Percentiles rank a stretch among this genome's conserved stretches.
Conservation (phyloP, 2,329 filamentous ascomycete genomes). For the Talaromyces sp. region DNA sequence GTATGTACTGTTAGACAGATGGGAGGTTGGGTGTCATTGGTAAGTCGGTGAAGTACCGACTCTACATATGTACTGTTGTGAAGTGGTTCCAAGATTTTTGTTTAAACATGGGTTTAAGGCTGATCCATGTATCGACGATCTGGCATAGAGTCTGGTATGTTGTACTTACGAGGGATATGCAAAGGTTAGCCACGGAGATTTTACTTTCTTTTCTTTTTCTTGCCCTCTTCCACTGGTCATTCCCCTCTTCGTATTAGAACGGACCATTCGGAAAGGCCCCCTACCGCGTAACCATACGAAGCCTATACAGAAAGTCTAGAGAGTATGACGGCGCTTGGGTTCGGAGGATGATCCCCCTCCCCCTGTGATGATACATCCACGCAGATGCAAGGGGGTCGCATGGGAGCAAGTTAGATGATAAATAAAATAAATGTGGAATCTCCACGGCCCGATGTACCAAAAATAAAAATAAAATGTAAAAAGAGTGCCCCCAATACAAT, state of each 20-base stretch:
- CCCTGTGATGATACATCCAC: constrained; percentile 25
- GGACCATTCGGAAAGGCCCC: constrained; percentile 27
- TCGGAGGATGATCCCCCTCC: constrained; percentile 7
- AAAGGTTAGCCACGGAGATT: constrained; percentile 12
- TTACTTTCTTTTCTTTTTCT: constrained; percentile 5
- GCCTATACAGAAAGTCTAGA: constrained; percentile 5
- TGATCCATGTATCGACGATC: no score
- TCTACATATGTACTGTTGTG: no score
- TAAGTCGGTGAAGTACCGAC: no score
- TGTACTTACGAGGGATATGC: constrained; percentile 1
- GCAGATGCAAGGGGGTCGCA: constrained; percentile 24
- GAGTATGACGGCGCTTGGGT: constrained; percentile 21
- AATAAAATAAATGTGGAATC: no score
- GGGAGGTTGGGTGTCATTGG: not conserved
- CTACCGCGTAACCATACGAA: constrained; percentile 24
- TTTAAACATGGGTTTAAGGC: no score
- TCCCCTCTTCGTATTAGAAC: constrained; percentile 10
- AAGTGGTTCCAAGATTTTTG: no score
- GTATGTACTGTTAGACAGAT: not conserved
- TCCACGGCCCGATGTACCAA: no score
- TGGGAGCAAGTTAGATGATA: not conserved
- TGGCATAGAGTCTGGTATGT: no score
- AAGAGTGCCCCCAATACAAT: not conserved
- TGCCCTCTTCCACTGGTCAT: not conserved
- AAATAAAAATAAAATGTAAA: not conserved